phyloP scores from a whole-genome alignment of 2,329 filamentous ascomycete genomes.

The Ploettnerulaceae sp. region DNA sequence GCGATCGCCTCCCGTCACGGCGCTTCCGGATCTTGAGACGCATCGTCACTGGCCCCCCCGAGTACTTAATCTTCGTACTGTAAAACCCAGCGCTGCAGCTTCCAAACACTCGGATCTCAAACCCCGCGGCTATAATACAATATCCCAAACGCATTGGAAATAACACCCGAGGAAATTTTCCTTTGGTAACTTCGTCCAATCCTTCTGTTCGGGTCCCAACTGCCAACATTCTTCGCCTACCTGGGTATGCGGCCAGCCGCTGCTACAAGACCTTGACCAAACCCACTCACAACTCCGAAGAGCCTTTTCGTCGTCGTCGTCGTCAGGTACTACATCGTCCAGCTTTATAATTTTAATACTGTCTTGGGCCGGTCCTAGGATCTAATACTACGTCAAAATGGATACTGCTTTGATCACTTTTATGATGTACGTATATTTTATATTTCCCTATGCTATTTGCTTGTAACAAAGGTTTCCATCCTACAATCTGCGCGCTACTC shows the following conservation, averaged over 20 bases:
- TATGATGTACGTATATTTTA: conserved; percentile 52
- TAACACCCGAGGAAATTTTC: conserved; percentile 3
- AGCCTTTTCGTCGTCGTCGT: conserved; percentile 6
- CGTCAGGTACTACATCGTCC: conserved; percentile 5
- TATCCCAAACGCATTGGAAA: conserved; percentile 18
- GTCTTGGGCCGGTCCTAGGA: conserved; percentile 18
- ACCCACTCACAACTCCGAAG: conserved; percentile 7
- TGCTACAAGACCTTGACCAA: conserved; percentile 18
- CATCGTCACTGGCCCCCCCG: conserved; percentile 14
- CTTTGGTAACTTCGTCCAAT: conserved; percentile 1
- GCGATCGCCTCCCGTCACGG: conserved; percentile 10
- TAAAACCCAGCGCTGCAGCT: no score
- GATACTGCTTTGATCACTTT: conserved; percentile 63
- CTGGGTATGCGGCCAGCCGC: conserved; percentile 12
- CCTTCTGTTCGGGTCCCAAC: not conserved
- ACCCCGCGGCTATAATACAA: conserved; percentile 22
- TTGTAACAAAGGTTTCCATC: no score
- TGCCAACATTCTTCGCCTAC: conserved; percentile 9
- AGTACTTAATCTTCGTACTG: no score
- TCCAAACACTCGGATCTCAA: conserved; percentile 15
- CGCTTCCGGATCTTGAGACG: conserved; percentile 13
- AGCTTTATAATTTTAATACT: conserved; percentile 4
- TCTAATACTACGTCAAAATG: conserved; percentile 19
- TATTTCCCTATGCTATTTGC: no score
- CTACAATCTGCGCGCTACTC: conserved; percentile 1